A percentile compares a stretch with the other conserved stretches of the same genome.
These are phyloP conservation scores for Mortierella sp. DNA, from an alignment of 371 early-diverging fungal species.

Conservation along the genomic window DNA sequence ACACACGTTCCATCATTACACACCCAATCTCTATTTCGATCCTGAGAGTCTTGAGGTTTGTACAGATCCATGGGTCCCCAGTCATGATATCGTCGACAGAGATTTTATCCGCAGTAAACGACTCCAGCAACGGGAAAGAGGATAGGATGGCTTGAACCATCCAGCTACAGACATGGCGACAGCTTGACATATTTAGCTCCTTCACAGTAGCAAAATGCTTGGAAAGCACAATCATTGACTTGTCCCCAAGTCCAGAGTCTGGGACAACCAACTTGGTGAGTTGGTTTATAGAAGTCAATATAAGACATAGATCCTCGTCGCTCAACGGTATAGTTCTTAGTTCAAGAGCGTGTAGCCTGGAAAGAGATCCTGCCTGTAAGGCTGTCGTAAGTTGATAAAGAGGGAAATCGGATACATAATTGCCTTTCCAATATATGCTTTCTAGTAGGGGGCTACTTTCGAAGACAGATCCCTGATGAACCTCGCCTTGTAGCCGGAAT, in stretches of 20 bases:
- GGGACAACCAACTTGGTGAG: not conserved
- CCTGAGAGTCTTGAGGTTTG: not conserved
- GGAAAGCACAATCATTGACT: not conserved
- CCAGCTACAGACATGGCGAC: not conserved
- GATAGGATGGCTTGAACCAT: conserved; percentile 9
- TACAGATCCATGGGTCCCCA: conserved; percentile 11
- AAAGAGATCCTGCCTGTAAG: not conserved
- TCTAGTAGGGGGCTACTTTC: not conserved
- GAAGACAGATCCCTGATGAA: not conserved
- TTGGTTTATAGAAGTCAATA: not conserved
- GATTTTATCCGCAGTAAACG: conserved; percentile 6
- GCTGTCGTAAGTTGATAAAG: not conserved
- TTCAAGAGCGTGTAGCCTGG: not conserved
- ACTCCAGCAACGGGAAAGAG: conserved; percentile 7
- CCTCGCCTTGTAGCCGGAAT: too few relatives aligned
- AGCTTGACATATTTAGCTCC: not conserved
- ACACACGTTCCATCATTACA: not conserved
- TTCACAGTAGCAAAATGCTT: not conserved
- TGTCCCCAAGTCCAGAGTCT: not conserved
- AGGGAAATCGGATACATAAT: not conserved
- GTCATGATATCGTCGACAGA: conserved; percentile 5
- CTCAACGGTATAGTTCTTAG: not conserved
- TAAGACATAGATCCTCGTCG: not conserved
- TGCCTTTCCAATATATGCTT: not conserved
- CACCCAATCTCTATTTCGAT: conserved; percentile 2